Evolutionary conservation across 495 filamentous ascomycete species (phyloP), one percentile per base, ranked within the genome.

Genomic region (Xylona heveae): DNA sequence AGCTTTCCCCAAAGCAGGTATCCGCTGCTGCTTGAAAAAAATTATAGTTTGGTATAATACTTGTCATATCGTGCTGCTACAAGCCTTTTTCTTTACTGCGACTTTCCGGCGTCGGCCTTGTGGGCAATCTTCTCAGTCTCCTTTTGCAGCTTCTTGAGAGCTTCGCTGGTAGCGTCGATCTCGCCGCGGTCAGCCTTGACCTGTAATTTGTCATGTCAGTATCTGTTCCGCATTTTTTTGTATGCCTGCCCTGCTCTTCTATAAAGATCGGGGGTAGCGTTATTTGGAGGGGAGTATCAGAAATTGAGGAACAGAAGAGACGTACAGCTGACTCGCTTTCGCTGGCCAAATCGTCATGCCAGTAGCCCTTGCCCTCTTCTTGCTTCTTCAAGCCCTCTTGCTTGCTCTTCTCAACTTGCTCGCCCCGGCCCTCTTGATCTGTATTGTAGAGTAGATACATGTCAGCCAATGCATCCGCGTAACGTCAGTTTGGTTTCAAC

Each of bases 311-410:
- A n/a, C 15, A 27, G 3, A 3, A 1, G 15, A 35, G 14, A 36
- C 36, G 41, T 66, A 93, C 70, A 44, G 69, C 70, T 39, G 73
- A 71, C 61, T 93, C 83, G 43, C 73, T 80, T 47, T 78, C 66
- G 37, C 68, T 78, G 4, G 78, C 78, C 34, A 93, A 52, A 46
- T 78, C 73, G 13, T 70, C 57, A 51, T 77, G 77, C 83, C 83
- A 91, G 41, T 81, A 64, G 8, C 59, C 77, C 51, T 74, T 71
- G 14, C 83, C 83, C 8, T 68, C 55, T 54, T 78, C 78, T 32
- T 69, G 61, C 55, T 72, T 71, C 44, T 61, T 52, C 34, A 91
- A 38, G 22, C 65, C 62, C 30, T 80, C 68, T 28, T 78, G 53
- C 57, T 90, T 91, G 42, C 84, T 62, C 29, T 59, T 45, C 42